Percentiles rank a stretch among this genome's conserved stretches.
phyloP scores from a whole-genome alignment of 225 moss, liverwort and hornwort genomes.

The Antitrichia curtipendula region DNA sequence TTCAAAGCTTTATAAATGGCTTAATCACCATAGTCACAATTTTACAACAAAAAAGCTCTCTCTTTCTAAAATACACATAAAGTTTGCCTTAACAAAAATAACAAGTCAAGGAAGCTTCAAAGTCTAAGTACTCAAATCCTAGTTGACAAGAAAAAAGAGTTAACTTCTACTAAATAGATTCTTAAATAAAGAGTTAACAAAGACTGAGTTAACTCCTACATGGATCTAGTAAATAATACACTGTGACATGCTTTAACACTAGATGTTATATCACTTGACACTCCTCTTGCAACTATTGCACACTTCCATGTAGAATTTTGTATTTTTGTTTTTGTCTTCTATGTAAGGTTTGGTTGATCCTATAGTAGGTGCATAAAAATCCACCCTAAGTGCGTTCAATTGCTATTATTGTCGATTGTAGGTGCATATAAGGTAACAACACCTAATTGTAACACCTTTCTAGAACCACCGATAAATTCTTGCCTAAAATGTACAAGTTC shows the following conservation, averaged over 20 bases:
- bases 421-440: no score
- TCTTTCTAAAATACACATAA: no score
- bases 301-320: not conserved
- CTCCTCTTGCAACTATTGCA: not conserved
- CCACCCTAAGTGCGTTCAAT: fast-evolving
- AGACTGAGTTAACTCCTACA: not conserved
- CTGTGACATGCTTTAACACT: not conserved
- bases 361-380: no score
- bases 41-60: no score
- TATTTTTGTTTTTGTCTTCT: not conserved
- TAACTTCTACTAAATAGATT: not conserved
- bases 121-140: not conserved
- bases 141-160: not conserved
- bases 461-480: fast-evolving
- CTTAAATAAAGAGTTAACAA: no score
- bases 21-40: no score
- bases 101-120: no score
- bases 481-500: not conserved
- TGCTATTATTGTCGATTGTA: not conserved
- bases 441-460: not conserved
- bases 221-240: not conserved
- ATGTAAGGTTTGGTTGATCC: not conserved
- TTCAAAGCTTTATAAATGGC: no score
- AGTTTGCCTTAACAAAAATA: no score
- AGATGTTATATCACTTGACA: not conserved